Base-by-base conservation (phyloP, 1,284 basidiomycete genomes). In the Naganishia albida region DNA sequence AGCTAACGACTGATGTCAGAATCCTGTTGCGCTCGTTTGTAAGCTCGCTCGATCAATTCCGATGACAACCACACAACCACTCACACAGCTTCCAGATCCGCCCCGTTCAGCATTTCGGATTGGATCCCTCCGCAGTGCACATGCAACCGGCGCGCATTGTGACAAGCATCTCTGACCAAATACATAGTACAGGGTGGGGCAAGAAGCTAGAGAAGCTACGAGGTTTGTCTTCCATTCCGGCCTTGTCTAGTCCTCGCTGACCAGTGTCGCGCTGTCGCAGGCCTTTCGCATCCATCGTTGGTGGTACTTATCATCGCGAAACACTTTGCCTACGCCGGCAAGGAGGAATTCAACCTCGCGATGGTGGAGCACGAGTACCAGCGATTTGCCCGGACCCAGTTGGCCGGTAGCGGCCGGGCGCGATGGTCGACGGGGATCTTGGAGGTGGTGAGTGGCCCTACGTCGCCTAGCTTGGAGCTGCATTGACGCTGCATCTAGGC, bases 291-390 rank as follows among this genome's bases (percentile, higher is more conserved):
- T n/a, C 79, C 79, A 0, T 71, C 73, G 10, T 65, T 78, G 25
- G 74, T 74, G 10, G 68, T 79, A 3, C 70, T 80, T 38, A 77
- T 80, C 64, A 75, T 80, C 30, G 60, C 86, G 85, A 71, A 94
- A 82, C 68, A 91, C 84, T 72, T 92, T 85, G 65, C 86, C 80
- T 72, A 92, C 77, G 76, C 87, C 83, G 75, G 90, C 82, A 54
- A 82, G 80, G 77, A 92, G 87, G 71, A 80, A 56, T 80, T 80
- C 71, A 78, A 76, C 53, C 76, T 79, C 57, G 74, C 76, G 4
- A 76, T 77, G 69, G 72, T 77, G 26, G 75, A 77, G 64, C 76
- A 77, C 67, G 78, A 80, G 66, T 80, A 80, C 62, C 68, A 75
- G 28, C 69, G 75, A 44, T 80, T 80, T 42, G 73, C 75, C 26